Base-by-base conservation (phyloP, 345 rosid species). In the Ceriops tagal region DNA sequence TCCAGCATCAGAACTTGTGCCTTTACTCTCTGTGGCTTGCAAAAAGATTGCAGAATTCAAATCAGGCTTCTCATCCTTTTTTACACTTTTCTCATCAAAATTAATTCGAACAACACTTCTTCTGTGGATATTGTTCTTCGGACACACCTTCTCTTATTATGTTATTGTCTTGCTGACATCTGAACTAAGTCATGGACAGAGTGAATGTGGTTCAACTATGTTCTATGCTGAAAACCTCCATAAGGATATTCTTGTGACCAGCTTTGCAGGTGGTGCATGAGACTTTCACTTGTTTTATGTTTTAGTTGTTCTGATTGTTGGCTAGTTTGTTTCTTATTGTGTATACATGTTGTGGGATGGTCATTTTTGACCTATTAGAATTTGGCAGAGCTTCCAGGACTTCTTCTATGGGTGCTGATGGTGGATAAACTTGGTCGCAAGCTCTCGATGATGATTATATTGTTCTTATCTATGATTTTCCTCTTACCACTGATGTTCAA, bases 391-490 rank as follows among this genome's bases (percentile, higher is more conserved):
- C 56, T 65, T 65, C 78, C 78, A 6, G 74, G 78, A 31, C 70
- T 75, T 52, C 11, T 75, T 70, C 27, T 70, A 4, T 75, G 63
- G 0, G 78, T 71, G 9, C 21, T 75, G 3, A 60, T 59, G 18
- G 71, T 70, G 62, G 78, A 75, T 60, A 64, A 43, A 53, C 8
- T 75, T 51, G 78, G 78, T 11, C 74, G 78, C 57, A 75, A 69
- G 58, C 56, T 34, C 59, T 75, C 78, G 7, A 49, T 75, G 78
- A 59, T 27, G 37, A 9, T 75, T 7, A 64, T 75, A 71, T 75
- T 71, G 18, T 16, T 58, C 53, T 8, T 65, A n/a, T 59, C 66
- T 19, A 37, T 35, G 7, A 28, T 75, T 26, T 75, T 65, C 62
- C 78, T 75, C 53, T 20, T 75, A 15, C 78, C 78, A 11, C 69